phyloP scores from a whole-genome alignment of 2,329 filamentous ascomycete species.

The Raffaelea ambrosiae region DNA sequence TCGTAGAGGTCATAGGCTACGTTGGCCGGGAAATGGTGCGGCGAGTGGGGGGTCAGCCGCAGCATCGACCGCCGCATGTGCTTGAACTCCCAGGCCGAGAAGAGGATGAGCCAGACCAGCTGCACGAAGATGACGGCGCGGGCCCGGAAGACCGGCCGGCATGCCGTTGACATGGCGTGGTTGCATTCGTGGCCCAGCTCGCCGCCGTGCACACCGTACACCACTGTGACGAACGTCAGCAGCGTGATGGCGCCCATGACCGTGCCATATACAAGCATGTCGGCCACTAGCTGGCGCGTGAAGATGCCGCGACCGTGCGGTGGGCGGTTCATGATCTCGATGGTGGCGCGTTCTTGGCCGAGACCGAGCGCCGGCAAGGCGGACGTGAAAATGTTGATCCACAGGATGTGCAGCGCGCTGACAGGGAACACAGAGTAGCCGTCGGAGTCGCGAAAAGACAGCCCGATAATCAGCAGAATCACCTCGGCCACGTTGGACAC shows the following conservation, averaged over 20 bases:
- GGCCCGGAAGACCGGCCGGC: slow-evolving; percentile 56
- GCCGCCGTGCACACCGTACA: slow-evolving; percentile 47
- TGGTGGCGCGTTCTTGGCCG: slow-evolving; percentile 66
- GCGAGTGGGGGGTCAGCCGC: slow-evolving; percentile 48
- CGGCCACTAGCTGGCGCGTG: slow-evolving; percentile 65
- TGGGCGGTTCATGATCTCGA: slow-evolving; percentile 71
- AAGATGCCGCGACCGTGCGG: slow-evolving; percentile 73
- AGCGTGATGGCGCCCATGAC: slow-evolving; percentile 66
- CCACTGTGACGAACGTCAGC: slow-evolving; percentile 56
- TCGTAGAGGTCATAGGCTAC: slow-evolving; percentile 56
- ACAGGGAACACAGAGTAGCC: slow-evolving; percentile 78
- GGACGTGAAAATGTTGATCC: slow-evolving; percentile 91
- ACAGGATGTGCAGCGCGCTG: slow-evolving; percentile 77
- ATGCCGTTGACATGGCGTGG: slow-evolving; percentile 44
- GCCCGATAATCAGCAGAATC: slow-evolving; percentile 69
- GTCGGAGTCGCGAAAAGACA: slow-evolving; percentile 66
- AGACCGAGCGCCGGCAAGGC: slow-evolving; percentile 83
- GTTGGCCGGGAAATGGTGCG: slow-evolving; percentile 33
- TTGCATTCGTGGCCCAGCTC: slow-evolving; percentile 57
- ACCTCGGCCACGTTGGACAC: slow-evolving; percentile 80
- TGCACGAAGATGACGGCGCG: slow-evolving; percentile 66
- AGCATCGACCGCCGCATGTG: slow-evolving; percentile 65
- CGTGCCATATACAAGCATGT: slow-evolving; percentile 71
- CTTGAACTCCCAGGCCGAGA: slow-evolving; percentile 73
- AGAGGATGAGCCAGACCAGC: slow-evolving; percentile 64